phyloP scores from a whole-genome alignment of 495 filamentous ascomycete genomes.

The Hypomontagnella monticulosa region DNA sequence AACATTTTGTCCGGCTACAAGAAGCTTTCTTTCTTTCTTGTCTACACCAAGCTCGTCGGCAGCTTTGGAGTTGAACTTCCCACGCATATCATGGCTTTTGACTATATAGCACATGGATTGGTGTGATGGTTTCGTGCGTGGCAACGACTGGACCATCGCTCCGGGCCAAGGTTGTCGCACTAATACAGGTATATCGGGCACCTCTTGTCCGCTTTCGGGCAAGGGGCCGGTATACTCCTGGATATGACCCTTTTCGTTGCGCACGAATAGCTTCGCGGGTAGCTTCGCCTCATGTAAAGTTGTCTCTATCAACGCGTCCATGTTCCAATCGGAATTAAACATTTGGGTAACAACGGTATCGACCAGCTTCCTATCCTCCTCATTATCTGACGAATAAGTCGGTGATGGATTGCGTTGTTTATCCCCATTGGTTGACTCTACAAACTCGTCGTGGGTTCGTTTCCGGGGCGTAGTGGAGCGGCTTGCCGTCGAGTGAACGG shows the following conservation, averaged over 20 bases:
- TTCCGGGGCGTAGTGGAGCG: slow-evolving; percentile 58
- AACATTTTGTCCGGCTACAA: slow-evolving; percentile 63
- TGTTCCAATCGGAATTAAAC: slow-evolving; percentile 81
- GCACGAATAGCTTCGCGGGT: slow-evolving; percentile 75
- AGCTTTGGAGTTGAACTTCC: slow-evolving; percentile 76
- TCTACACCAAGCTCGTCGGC: slow-evolving; percentile 69
- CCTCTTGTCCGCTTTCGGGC: slow-evolving; percentile 57
- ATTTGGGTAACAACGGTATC: slow-evolving; percentile 75
- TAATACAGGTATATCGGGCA: slow-evolving; percentile 76
- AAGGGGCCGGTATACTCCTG: slow-evolving; percentile 72
- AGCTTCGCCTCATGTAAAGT: slow-evolving; percentile 70
- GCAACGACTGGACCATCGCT: slow-evolving; percentile 68
- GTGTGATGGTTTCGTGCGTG: slow-evolving; percentile 67
- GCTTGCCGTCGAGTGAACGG: slow-evolving; percentile 54
- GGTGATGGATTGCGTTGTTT: not conserved
- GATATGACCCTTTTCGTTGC: slow-evolving; percentile 71
- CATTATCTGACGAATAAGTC: slow-evolving; percentile 24
- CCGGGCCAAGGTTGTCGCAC: slow-evolving; percentile 87
- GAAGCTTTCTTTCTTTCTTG: slow-evolving; percentile 59
- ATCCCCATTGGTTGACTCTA: slow-evolving; percentile 33
- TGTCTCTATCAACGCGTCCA: slow-evolving; percentile 72
- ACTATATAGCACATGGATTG: slow-evolving; percentile 88
- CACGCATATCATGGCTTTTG: slow-evolving; percentile 74
- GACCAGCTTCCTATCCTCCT: slow-evolving; percentile 60
- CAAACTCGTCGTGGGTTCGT: slow-evolving; percentile 68